Conservation (phyloP, 192 early-diverging fungal genomes). For the Podila horticola region DNA sequence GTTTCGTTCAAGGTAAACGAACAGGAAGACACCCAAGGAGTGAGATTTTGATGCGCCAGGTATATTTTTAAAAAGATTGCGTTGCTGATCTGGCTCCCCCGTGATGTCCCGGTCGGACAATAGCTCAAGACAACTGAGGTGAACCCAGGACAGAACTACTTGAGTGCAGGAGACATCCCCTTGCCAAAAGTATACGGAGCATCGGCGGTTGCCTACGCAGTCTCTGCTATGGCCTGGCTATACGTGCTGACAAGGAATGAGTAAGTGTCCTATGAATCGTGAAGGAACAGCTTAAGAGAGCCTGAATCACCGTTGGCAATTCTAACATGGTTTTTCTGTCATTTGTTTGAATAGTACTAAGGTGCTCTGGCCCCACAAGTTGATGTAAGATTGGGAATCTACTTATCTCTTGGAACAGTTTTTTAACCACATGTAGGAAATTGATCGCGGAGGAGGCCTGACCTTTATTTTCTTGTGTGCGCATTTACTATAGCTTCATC, state of each 20-base stretch:
- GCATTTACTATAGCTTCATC: constrained; percentile 37
- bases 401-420: too few species aligned
- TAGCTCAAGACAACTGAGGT: constrained; percentile 57
- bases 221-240: constrained; percentile 46
- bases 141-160: constrained; percentile 60
- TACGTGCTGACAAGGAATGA: constrained; percentile 45
- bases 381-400: constrained; percentile 50
- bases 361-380: constrained; percentile 60
- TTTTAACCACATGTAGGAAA: neutral
- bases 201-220: constrained; percentile 48
- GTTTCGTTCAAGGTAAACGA: constrained; percentile 53
- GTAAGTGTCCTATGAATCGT: neutral
- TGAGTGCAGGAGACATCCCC: constrained; percentile 65
- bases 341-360: constrained; percentile 21
- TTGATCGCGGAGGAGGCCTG: neutral
- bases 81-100: neutral
- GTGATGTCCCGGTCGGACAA: neutral
- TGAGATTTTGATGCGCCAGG: too few species aligned
- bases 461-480: too few species aligned
- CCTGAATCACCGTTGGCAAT: neutral
- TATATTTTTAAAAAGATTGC: neutral
- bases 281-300: neutral
- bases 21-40: neutral
- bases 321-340: neutral
- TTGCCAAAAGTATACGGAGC: constrained; percentile 57